These are phyloP conservation scores for Lepraria neglecta DNA, from an alignment of 495 filamentous ascomycete species.

Conservation along the genomic window DNA sequence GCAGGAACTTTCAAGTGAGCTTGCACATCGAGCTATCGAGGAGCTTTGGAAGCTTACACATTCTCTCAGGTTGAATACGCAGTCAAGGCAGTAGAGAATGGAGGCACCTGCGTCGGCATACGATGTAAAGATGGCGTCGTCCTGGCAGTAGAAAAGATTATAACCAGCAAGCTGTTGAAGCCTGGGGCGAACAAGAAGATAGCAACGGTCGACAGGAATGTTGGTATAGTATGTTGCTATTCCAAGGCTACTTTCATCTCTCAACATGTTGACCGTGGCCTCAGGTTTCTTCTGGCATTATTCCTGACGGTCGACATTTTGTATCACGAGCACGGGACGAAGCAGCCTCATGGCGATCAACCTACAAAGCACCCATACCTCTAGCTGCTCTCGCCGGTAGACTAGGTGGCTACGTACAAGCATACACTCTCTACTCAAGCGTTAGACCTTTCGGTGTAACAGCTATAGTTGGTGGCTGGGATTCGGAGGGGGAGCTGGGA, in stretches of 20 bases:
- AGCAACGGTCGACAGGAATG: constrained; percentile 85
- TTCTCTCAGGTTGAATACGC: constrained; percentile 79
- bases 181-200: constrained; percentile 92
- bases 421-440: constrained; percentile 92
- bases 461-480: constrained; percentile 89
- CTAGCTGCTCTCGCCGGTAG: constrained; percentile 77
- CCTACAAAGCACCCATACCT: constrained; percentile 88
- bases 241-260: background rate
- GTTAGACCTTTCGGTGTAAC: constrained; percentile 96
- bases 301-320: constrained; percentile 93
- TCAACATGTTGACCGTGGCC: background rate
- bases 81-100: constrained; percentile 96
- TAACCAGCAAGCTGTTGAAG: constrained; percentile 91
- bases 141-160: constrained; percentile 91
- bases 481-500: constrained; percentile 67
- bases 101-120: constrained; percentile 93
- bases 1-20: constrained; percentile 86
- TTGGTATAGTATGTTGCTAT: constrained; percentile 65
- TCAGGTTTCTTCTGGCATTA: constrained; percentile 85
- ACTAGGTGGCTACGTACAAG: constrained; percentile 92
- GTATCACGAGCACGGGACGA: constrained; percentile 90
- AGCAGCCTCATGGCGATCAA: constrained; percentile 76
- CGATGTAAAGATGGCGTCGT: constrained; percentile 96
- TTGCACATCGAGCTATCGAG: background rate
- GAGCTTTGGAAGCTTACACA: background rate